Base-by-base conservation (phyloP, 345 rosid species). In the Salix koriyanagi region DNA sequence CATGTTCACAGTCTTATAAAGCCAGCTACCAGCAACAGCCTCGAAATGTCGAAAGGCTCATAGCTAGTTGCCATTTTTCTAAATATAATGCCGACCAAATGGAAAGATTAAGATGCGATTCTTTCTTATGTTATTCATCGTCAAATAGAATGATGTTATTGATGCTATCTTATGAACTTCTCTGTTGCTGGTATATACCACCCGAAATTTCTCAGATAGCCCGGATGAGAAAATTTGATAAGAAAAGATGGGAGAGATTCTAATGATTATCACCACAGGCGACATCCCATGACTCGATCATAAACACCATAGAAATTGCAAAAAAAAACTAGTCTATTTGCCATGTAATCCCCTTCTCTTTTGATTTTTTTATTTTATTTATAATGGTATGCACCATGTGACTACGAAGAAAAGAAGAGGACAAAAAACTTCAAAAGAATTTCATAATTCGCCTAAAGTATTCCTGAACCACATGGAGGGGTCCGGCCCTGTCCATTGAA, bases 391-490 rank as follows among this genome's bases (percentile, higher is more conserved):
- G 77, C 30, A 16, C 67, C 75, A 69, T 76, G 75, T 69, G 78
- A 73, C 46, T 50, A 14, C 65, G 30, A 65, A 52, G 71, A 48
- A 39, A 77, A 11, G 75, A 65, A 37, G 65, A 52, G 28, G 67
- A 71, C 66, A 71, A 37, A 16, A 70, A 77, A 42, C 18, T 46
- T 44, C 16, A 77, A 16, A 77, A 71, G 32, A 37, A 36, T 2
- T 16, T 62, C 41, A 30, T 46, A 21, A 23, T n/a, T 46, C 75
- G 52, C 41, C 71, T 76, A 76, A 76, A 76, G 69, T 41, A 42
- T 46, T 70, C 9, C 10, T 30, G 0, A 21, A 26, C 46, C 76
- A 72, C 80, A 71, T 65, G 80, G 80, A 71, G 80, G 80, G 66
- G 71, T 36, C 75, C 18, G 66, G 65, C 39, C 41, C 52, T 65